Evolutionary conservation across 352 stramenopile genomes (phyloP), one percentile per base, ranked within the genome.

Genomic region (Phytophthora podocarpi): DNA sequence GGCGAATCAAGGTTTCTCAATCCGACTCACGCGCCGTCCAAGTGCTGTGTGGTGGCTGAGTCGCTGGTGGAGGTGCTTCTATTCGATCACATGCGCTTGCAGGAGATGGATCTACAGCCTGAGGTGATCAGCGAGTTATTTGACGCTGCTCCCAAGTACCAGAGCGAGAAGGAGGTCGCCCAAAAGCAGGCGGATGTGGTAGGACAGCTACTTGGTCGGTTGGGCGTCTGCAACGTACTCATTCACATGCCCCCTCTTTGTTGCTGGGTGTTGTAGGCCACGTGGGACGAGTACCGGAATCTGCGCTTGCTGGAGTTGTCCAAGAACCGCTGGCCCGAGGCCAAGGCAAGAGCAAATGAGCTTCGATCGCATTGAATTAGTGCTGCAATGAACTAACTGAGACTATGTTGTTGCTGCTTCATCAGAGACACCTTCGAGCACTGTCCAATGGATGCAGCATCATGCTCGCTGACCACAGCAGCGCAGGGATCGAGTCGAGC

Each of bases 381-480:
- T 12, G 26, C 34, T 55, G 16, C 32, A 35, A 13, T 40, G 15
- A 8, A 47, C 45, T 61, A 56, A 72, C 16, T n/a, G n/a, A n/a
- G n/a, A n/a, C n/a, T n/a, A 28, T 5, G 2, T 15, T 34, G 7
- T 46, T 51, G 32, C 13, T 57, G 32, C 34, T 34, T 48, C 26
- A 40, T 12, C 46, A 89, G 76, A 82, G 69, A 43, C 80, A 90
- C 57, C 65, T 91, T 61, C 80, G 82, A 2, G 65, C 75, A 40
- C 66, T 91, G 23, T 85, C 78, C 11, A 91, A 91, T 60, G 82
- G 82, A n/a, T 90, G 76, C 57, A 91, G 80, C 53, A 87, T 91
- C 64, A 90, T 91, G 64, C 50, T 91, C 12, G 46, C 75, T 13
- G 63, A 63, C 42, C 46, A 7, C 36, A 32, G 40, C 36, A 59